Base-by-base conservation (phyloP, 176 grass and related monocot species). In the Oryza rufipogon region DNA sequence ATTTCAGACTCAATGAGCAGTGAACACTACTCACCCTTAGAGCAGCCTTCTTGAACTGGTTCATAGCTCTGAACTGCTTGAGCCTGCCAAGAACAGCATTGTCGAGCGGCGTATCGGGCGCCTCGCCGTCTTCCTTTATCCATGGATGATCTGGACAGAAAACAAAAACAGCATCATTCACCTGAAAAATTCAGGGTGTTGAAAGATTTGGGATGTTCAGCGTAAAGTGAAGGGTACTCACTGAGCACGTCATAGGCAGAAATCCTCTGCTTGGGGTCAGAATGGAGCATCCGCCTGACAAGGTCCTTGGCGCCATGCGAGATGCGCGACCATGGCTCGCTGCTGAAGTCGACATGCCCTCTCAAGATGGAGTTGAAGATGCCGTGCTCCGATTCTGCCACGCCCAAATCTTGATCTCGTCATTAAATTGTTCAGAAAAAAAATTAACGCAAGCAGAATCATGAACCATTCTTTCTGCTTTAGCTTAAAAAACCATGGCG, bases 41-140 rank as follows among this genome's bases (percentile, higher is more conserved):
- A 0, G 93, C 93, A 0, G 91, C 93, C 80, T 93, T 95, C 75
- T 95, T 95, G 88, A 95, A 95, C 70, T 92, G 91, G 86, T 95
- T 95, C 93, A 95, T 95, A 0, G 93, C 93, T 80, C 83, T 92
- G 93, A 95, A 95, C 84, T 95, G 93, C 82, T 95, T 95, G 65
- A 95, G 81, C 88, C 90, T 81, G 49, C 86, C 87, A 0, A 95
- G 90, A 5, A 95, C 93, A 16, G 90, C 90, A 80, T 95, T 95
- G 78, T 95, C 93, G 17, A 95, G 79, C 38, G 86, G 93, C 47
- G 93, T 95, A 71, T 95, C 93, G 6, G 93, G 93, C n/a, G 93
- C 93, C 58, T 95, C 90, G 26, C 93, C 93, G 20, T 95, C 93
- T 64, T 95, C 88, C 70, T 92, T 95, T 70, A 95, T 92, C 90